These are phyloP conservation scores for Aspergillus fructus DNA, from an alignment of 2,329 filamentous ascomycete species.

Conservation along the genomic window DNA sequence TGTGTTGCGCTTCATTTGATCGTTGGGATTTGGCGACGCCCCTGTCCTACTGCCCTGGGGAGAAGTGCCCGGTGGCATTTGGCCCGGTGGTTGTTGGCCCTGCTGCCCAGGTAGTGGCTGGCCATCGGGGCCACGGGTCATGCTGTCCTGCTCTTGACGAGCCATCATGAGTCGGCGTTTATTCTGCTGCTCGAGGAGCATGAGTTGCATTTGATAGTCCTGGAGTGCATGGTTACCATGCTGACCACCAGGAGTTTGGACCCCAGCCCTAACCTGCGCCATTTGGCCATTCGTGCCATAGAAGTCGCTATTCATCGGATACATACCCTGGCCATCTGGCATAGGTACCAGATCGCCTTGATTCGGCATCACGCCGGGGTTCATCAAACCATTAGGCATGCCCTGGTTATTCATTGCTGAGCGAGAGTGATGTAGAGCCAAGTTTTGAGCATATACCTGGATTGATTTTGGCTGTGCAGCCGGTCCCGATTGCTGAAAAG, in stretches of 20 bases:
- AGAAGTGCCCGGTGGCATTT: conserved; percentile 56
- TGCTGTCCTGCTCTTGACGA: conserved; percentile 65
- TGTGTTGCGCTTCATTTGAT: conserved; percentile 63
- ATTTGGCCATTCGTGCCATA: conserved; percentile 60
- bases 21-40: conserved; percentile 61
- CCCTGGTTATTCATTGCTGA: conserved; percentile 77
- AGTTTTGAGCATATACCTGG: conserved; percentile 80
- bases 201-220: conserved; percentile 70
- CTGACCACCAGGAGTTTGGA: conserved; percentile 42
- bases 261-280: conserved; percentile 40
- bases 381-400: conserved; percentile 71
- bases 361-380: conserved; percentile 63
- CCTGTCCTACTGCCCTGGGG: conserved; percentile 57
- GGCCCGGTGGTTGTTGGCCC: conserved; percentile 6
- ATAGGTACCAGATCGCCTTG: conserved; percentile 83
- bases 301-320: conserved; percentile 52
- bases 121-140: conserved; percentile 50
- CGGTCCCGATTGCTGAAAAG: conserved; percentile 55
- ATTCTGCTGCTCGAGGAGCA: conserved; percentile 68
- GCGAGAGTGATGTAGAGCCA: conserved; percentile 75
- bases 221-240: conserved; percentile 63
- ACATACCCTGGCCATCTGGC: conserved; percentile 57
- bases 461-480: conserved; percentile 77
- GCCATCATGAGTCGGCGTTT: conserved; percentile 67
- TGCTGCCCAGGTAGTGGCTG: conserved; percentile 48